Conservation (phyloP, 2,329 filamentous ascomycete genomes). For the Beauveria sp. region DNA sequence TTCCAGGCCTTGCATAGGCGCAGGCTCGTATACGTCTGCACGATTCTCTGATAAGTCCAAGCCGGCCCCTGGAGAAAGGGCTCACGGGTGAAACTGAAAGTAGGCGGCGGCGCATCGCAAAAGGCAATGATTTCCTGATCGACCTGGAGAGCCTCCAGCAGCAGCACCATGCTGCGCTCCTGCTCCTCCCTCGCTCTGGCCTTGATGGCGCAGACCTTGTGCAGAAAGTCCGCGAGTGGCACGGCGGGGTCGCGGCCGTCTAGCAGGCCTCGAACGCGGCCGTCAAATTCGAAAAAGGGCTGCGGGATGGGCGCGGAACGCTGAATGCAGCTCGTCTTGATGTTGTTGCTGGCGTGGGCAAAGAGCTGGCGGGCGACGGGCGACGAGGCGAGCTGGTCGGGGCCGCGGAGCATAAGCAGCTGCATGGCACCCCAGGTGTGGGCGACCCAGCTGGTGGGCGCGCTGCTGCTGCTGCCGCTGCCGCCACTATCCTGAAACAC, state of each 20-base stretch:
- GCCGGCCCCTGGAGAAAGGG: background rate
- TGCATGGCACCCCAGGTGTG: constrained; percentile 20
- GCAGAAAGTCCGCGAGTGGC: background rate
- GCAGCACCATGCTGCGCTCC: background rate
- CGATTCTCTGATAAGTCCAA: constrained; percentile 14
- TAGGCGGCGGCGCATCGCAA: background rate
- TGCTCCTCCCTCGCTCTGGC: background rate
- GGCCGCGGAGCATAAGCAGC: constrained; percentile 20
- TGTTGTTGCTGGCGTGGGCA: constrained; percentile 20
- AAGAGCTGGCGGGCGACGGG: constrained; percentile 17
- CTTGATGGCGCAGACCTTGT: constrained; percentile 16
- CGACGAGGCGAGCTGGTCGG: constrained; percentile 16
- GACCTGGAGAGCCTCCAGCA: constrained; percentile 16
- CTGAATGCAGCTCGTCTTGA: constrained; percentile 21
- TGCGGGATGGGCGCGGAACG: constrained; percentile 16
- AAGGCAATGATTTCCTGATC: constrained; percentile 14
- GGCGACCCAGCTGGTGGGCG: constrained; percentile 20
- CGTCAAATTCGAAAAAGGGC: constrained; percentile 16
- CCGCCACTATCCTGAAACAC: constrained; percentile 14
- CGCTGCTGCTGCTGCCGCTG: constrained; percentile 1
- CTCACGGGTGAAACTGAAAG: background rate
- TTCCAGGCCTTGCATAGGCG: constrained; percentile 20
- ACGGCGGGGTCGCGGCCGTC: constrained; percentile 12
- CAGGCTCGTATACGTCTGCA: constrained; percentile 16
- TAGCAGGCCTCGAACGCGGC: constrained; percentile 11